Conservation (phyloP, 2,329 filamentous ascomycete species). For the Alternaria dauci region DNA sequence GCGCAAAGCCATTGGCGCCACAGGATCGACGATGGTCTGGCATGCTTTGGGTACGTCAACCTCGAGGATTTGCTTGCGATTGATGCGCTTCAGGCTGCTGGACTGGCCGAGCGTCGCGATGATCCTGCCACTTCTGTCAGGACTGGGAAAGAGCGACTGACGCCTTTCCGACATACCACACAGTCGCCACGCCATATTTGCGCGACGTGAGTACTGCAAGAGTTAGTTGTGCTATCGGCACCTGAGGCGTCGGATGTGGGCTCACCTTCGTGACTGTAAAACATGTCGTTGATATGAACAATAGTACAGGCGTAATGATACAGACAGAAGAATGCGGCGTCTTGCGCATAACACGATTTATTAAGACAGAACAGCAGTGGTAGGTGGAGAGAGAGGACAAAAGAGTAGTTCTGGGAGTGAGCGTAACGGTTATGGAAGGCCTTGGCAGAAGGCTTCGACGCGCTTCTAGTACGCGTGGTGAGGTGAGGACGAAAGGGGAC, state of each 20-base stretch:
- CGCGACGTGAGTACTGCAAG: conserved; percentile 76
- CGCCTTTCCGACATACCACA: conserved; percentile 71
- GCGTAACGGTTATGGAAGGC: conserved; percentile 1
- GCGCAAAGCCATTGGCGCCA: conserved; percentile 86
- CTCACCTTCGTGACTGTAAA: conserved; percentile 94
- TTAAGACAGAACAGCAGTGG: background rate
- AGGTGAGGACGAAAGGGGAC: conserved; percentile 22
- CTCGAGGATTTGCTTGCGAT: conserved; percentile 84
- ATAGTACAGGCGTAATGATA: conserved; percentile 6
- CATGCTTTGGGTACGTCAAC: conserved; percentile 90
- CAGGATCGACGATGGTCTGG: conserved; percentile 83
- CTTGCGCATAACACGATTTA: background rate
- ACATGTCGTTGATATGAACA: conserved; percentile 67
- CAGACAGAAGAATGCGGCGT: conserved; percentile 5
- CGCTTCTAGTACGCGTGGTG: conserved; percentile 26
- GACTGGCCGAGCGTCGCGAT: conserved; percentile 81
- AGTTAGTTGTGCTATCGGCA: conserved; percentile 30
- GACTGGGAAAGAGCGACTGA: background rate
- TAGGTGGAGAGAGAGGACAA: background rate
- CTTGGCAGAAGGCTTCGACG: conserved; percentile 29
- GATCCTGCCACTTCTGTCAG: conserved; percentile 68
- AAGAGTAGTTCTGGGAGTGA: conserved; percentile 3
- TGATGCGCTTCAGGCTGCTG: conserved; percentile 75
- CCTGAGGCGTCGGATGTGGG: background rate
- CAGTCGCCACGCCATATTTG: conserved; percentile 91